phyloP scores from a whole-genome alignment of 1,139 yeast genomes.

The Waltiozyma sp. region DNA sequence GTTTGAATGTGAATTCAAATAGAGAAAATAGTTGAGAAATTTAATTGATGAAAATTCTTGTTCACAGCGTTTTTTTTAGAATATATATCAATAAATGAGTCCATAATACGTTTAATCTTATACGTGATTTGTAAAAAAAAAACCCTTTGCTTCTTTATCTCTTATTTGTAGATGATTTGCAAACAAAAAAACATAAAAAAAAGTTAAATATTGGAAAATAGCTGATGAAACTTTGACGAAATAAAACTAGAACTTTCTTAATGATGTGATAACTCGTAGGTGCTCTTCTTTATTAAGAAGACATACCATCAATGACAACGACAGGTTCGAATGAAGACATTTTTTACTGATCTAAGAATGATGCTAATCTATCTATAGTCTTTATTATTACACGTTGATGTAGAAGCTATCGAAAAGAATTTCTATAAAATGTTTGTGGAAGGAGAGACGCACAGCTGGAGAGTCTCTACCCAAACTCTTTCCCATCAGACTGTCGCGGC shows the following conservation, averaged over 20 bases:
- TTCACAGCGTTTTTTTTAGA: too few species aligned
- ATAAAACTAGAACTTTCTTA: not conserved
- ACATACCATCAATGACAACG: conserved; percentile 89
- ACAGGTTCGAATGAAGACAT: conserved; percentile 95
- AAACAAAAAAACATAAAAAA: too few species aligned
- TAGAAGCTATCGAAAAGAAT: not conserved
- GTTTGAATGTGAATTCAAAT: too few species aligned
- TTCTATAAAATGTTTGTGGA: not conserved
- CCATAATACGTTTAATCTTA: too few species aligned
- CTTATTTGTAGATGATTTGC: not conserved
- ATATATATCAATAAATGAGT: too few species aligned
- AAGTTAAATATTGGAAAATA: too few species aligned
- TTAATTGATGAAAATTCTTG: too few species aligned
- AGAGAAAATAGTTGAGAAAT: too few species aligned
- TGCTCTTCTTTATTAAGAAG: conserved; percentile 1
- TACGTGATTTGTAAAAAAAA: too few species aligned
- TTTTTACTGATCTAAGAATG: conserved; percentile 2
- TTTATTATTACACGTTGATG: not conserved
- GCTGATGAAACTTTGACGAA: not conserved
- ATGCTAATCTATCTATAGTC: not conserved
- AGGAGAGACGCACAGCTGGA: not conserved
- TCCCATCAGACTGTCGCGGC: not conserved
- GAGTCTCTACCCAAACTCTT: not conserved
- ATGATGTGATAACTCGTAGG: not conserved
- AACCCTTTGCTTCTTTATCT: too few species aligned